Evolutionary conservation across 257 asterid genomes (phyloP).

Genomic region (Capsicum chinense): DNA sequence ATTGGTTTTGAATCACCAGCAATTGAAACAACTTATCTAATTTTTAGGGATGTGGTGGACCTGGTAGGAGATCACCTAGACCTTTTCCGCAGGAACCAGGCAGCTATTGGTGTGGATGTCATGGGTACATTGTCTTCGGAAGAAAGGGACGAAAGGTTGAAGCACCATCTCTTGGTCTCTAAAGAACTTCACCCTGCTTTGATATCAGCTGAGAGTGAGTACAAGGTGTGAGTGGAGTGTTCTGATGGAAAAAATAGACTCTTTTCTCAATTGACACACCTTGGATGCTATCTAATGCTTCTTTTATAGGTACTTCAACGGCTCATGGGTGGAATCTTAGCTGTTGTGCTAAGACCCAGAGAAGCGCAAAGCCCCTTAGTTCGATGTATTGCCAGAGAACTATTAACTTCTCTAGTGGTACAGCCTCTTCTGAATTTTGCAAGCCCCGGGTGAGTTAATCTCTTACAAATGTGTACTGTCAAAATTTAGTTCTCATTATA

Average conservation of each 20-base stretch:
- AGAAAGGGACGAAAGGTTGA: constrained; percentile 97
- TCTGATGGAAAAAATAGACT: constrained; percentile 48
- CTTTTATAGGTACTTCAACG: constrained; percentile 78
- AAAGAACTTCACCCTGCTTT: constrained; percentile 99
- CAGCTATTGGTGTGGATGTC: constrained; percentile 89
- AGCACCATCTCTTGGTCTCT: constrained; percentile 78
- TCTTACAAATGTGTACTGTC: constrained; percentile 25
- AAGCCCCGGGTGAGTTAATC: constrained; percentile 79
- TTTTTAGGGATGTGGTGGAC: constrained; percentile 82
- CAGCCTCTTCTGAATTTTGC: constrained; percentile 94
- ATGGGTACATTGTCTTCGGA: constrained; percentile 96
- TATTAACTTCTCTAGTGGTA: constrained; percentile 89
- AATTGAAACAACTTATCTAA: constrained; percentile 25
- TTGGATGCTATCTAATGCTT: constrained; percentile 42
- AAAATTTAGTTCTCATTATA: not conserved
- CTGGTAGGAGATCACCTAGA: constrained; percentile 90
- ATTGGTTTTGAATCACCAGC: constrained; percentile 28
- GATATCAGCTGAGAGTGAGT: constrained; percentile 97
- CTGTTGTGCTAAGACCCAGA: constrained; percentile 89
- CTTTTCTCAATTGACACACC: constrained; percentile 31
- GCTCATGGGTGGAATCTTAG: constrained; percentile 91
- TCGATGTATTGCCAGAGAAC: constrained; percentile 94
- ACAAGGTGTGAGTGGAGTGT: constrained; percentile 91
- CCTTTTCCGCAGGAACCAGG: constrained; percentile 88
- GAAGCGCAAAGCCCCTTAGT: constrained; percentile 93